Percentiles rank a stretch among this genome's conserved stretches.
Conservation (phyloP, 345 rosid species). For the Mallotus nudiflorus region DNA sequence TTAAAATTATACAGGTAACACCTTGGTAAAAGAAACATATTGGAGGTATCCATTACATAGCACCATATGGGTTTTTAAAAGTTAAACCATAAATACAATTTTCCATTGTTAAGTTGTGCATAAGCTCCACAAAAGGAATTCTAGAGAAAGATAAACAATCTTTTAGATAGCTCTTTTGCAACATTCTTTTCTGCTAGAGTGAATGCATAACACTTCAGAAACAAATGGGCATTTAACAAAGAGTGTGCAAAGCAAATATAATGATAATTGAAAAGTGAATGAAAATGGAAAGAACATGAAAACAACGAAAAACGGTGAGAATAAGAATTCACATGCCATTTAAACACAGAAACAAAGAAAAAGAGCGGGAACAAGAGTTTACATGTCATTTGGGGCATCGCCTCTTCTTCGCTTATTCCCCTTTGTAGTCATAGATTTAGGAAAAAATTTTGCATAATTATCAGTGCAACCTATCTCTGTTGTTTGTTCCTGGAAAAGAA, state of each 20-base stretch:
- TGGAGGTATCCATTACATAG: no score
- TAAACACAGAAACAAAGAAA: not conserved
- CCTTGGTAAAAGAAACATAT: no score
- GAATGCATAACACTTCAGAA: not conserved
- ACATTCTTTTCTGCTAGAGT: not conserved
- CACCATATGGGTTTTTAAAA: no score
- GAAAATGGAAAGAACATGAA: not conserved
- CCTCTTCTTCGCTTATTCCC: conserved; percentile 49
- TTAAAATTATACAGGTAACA: no score
- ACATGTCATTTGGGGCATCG: conserved; percentile 38
- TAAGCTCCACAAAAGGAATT: not conserved
- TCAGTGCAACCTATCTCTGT: conserved; percentile 36
- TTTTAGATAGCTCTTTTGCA: not conserved
- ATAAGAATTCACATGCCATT: conserved; percentile 40
- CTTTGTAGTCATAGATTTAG: conserved; percentile 31
- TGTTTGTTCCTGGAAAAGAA: conserved; percentile 40
- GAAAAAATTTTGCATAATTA: conserved; percentile 16
- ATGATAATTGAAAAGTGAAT: not conserved
- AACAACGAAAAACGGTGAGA: not conserved
- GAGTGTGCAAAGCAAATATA: not conserved
- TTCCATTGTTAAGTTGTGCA: not conserved
- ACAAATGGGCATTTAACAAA: conserved; percentile 3
- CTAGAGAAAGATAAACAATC: not conserved
- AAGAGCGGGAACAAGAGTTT: conserved; percentile 18
- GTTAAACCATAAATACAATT: no score